phyloP scores from a whole-genome alignment of 2,329 filamentous ascomycete genomes.

The Mycosphaerella arachidis region DNA sequence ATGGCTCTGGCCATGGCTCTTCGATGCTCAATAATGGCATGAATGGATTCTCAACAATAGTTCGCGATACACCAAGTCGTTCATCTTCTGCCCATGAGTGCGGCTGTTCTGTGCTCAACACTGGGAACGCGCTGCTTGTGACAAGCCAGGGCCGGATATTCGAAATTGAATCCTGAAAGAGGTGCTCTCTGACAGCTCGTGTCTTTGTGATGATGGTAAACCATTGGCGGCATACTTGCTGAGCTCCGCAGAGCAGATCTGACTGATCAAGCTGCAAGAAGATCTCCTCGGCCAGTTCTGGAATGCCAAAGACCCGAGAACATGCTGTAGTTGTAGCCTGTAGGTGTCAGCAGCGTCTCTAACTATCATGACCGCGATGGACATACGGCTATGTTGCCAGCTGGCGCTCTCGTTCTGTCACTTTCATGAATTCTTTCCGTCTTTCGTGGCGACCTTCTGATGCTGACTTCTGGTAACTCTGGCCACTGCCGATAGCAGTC shows the following conservation, averaged over 20 bases:
- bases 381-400: not conserved
- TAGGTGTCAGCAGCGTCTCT: not conserved
- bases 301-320: conserved; percentile 13
- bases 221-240: conserved; percentile 12
- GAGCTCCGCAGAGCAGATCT: conserved; percentile 7
- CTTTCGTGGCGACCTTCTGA: not conserved
- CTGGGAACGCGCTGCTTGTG: not conserved
- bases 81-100: no score
- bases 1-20: not conserved
- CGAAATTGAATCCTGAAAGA: not conserved
- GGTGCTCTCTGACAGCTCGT: not conserved
- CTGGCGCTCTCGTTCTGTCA: not conserved
- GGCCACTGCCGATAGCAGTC: not conserved
- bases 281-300: conserved; percentile 29
- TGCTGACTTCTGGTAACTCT: not conserved
- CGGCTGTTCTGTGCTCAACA: no score
- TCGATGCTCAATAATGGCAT: not conserved
- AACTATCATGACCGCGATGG: not conserved
- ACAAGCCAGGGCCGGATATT: not conserved
- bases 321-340: not conserved
- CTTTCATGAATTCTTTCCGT: not conserved
- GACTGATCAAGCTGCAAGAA: conserved; percentile 7
- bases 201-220: not conserved
- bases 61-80: no score
- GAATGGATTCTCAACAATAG: no score